Conservation (phyloP, 2,329 filamentous ascomycete species). For the Huntiella moniliformis region DNA sequence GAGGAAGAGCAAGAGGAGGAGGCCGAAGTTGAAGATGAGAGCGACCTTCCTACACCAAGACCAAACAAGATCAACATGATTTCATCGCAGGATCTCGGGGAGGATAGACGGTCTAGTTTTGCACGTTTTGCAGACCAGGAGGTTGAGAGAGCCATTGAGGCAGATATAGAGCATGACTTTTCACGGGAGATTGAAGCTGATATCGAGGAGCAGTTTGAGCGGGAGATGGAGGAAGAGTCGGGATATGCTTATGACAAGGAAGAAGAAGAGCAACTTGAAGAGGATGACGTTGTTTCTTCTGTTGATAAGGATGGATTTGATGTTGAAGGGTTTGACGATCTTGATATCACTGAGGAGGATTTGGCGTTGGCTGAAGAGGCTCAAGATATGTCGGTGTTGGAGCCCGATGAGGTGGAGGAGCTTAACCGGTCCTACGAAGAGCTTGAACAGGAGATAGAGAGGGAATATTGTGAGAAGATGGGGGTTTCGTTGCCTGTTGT, state of each 20-base stretch:
- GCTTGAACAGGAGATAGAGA: conserved; percentile 11
- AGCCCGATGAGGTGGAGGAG: conserved; percentile 23
- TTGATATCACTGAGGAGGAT: conserved; percentile 35
- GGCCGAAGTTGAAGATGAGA: not conserved
- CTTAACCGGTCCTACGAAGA: conserved; percentile 13
- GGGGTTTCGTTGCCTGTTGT: not conserved
- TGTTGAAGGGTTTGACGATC: conserved; percentile 25
- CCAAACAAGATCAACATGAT: no score
- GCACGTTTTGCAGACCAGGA: conserved; percentile 28
- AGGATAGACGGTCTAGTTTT: conserved; percentile 2
- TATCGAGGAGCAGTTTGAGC: no score
- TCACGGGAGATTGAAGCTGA: not conserved
- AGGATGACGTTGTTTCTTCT: conserved; percentile 13
- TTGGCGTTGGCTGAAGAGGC: conserved; percentile 38
- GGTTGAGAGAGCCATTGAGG: conserved; percentile 20
- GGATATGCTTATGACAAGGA: conserved; percentile 12
- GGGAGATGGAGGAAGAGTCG: not conserved
- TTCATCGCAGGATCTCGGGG: not conserved
- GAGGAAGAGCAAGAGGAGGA: not conserved
- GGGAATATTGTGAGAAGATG: conserved; percentile 5
- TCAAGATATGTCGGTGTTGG: conserved; percentile 39
- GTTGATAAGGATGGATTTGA: conserved; percentile 13
- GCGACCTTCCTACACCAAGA: not conserved
- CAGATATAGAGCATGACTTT: conserved; percentile 15
- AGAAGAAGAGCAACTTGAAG: not conserved